Base-by-base conservation (phyloP, 2,329 filamentous ascomycete genomes). In the Colletotrichum abscissum region DNA sequence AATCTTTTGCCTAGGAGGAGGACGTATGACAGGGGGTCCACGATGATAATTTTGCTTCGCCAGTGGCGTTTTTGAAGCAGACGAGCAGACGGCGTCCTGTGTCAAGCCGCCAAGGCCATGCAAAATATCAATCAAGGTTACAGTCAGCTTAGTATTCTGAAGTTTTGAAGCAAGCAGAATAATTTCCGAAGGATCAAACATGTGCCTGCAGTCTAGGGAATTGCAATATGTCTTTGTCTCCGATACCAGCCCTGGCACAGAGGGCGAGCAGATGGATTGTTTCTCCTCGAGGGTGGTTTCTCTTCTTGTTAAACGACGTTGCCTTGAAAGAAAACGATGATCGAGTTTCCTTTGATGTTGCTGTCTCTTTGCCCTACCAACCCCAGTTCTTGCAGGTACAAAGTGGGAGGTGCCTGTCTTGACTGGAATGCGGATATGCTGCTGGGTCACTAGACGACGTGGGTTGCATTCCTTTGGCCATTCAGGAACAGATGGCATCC, bases 351-450 rank as follows among this genome's bases (percentile, higher is more conserved):
- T 73, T 70, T 73, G 55, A 73, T 33, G 28, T 46, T 19, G 30
- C 55, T 46, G n/a, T 65, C 46, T 63, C 56, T 60, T 67, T 67
- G 49, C 35, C 56, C 49, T 49, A 38, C 57, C 46, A 35, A 67
- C 33, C 72, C 67, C 68, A 49, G 57, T 59, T 65, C 68, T 70
- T 49, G 28, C 26, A 56, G 59, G 42, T 46, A 49, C 70, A 65
- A 55, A n/a, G 35, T 38, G 33, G 67, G 55, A 59, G 42, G 33
- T 12, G 59, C 55, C 24, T 9, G 65, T 19, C 24, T 11, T 28
- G 59, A 58, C 69, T 75, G 73, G 73, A 75, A 75, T 75, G 73
- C 59, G 65, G 70, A 63, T 58, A 64, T 54, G 70, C 66, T 74
- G 62, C 62, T 60, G 58, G 65, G 73, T 75, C 56, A 70, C 73